Evolutionary conservation across 768 basidiomycete species (phyloP).

Genomic region (Boletus edulis): DNA sequence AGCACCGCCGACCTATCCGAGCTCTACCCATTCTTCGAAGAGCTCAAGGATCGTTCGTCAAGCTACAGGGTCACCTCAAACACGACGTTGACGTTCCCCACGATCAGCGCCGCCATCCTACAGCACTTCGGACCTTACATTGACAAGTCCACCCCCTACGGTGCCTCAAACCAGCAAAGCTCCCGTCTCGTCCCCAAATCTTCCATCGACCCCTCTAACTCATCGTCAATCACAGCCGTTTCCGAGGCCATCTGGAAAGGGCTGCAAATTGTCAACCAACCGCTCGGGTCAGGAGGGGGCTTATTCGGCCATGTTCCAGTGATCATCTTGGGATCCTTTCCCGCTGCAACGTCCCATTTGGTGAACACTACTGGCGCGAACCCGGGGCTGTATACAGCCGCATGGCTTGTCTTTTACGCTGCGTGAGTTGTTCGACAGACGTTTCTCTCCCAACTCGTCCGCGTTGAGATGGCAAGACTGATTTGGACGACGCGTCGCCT

Average conservation of each 20-base stretch:
- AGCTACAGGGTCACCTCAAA: slow-evolving; percentile 18
- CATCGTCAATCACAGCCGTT: slow-evolving; percentile 9
- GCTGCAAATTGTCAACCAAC: slow-evolving; percentile 9
- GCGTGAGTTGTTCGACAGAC: slow-evolving; percentile 10
- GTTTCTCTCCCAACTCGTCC: too few species aligned
- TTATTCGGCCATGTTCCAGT: background rate
- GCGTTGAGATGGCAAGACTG: too few species aligned
- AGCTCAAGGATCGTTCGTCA: slow-evolving; percentile 8
- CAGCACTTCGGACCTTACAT: slow-evolving; percentile 10
- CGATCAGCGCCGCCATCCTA: slow-evolving; percentile 6
- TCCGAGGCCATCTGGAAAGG: slow-evolving; percentile 20
- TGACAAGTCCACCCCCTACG: slow-evolving; percentile 11
- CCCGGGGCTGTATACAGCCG: slow-evolving; percentile 12
- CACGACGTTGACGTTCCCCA: slow-evolving; percentile 15
- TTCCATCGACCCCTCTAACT: slow-evolving; percentile 8
- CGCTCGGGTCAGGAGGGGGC: background rate
- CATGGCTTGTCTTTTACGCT: slow-evolving; percentile 11
- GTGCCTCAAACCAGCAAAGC: slow-evolving; percentile 11
- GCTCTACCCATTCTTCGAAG: slow-evolving; percentile 18
- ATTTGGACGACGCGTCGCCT: background rate
- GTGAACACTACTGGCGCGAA: slow-evolving; percentile 17
- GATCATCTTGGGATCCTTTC: slow-evolving; percentile 5
- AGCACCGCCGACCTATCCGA: background rate
- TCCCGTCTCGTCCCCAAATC: slow-evolving; percentile 22
- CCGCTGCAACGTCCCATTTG: slow-evolving; percentile 1